phyloP scores from a whole-genome alignment of 257 asterid species.

The Phtheirospermum japonicum region DNA sequence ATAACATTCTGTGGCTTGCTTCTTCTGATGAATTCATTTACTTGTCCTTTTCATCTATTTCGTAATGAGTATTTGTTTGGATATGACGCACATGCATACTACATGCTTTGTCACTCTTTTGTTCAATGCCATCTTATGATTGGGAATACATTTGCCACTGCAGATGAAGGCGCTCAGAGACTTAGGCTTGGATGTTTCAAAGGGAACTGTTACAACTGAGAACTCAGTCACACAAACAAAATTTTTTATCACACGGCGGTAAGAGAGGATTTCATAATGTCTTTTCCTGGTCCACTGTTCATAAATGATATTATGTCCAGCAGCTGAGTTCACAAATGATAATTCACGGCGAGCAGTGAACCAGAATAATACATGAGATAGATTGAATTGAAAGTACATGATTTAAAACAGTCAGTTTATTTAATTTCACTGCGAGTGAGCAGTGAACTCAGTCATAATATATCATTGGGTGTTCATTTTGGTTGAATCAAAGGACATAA shows the following conservation, averaged over 20 bases:
- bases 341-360: not conserved
- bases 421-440: not conserved
- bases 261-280: constrained; percentile 35
- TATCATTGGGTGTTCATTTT: not conserved
- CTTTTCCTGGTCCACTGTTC: constrained; percentile 13
- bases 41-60: constrained; percentile 1
- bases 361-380: not conserved
- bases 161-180: constrained; percentile 97
- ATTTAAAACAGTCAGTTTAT: not conserved
- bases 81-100: not conserved
- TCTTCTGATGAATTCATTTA: constrained; percentile 6
- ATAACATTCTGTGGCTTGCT: constrained; percentile 5
- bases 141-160: constrained; percentile 25
- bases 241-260: constrained; percentile 69
- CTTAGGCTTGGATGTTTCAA: constrained; percentile 86
- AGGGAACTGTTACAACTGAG: constrained; percentile 88
- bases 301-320: constrained; percentile 10
- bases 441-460: not conserved
- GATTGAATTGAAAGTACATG: not conserved
- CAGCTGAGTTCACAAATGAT: constrained; percentile 3
- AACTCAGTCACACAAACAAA: constrained; percentile 72
- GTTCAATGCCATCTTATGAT: constrained; percentile 20
- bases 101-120: not conserved
- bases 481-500: not conserved
- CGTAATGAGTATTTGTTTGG: not conserved